phyloP scores from a whole-genome alignment of 768 basidiomycete genomes.

The Mycena rebaudengoi region DNA sequence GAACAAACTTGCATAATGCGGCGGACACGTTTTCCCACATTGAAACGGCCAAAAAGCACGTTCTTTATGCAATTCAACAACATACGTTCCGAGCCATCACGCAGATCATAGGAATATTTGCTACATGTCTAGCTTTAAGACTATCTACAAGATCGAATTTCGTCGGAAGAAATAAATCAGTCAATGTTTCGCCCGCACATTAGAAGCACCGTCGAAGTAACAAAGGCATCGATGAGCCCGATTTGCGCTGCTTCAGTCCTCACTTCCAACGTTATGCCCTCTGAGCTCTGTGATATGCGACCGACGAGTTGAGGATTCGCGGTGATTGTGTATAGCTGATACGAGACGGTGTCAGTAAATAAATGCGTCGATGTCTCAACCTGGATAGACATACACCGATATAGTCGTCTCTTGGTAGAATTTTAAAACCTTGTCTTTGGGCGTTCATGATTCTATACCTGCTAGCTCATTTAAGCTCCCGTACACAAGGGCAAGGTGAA shows the following conservation, averaged over 20 bases:
- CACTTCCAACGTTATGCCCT: constrained; percentile 15
- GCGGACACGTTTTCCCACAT: too few species aligned
- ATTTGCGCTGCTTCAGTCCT: constrained; percentile 17
- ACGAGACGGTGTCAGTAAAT: background rate
- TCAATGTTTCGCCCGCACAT: constrained; percentile 26
- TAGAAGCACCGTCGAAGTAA: constrained; percentile 17
- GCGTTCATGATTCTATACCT: constrained; percentile 20
- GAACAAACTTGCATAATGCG: too few species aligned
- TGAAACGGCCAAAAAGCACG: too few species aligned
- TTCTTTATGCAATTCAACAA: too few species aligned
- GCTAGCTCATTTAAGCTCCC: background rate
- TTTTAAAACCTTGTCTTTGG: constrained; percentile 5
- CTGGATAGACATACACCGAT: constrained; percentile 4
- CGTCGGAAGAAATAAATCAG: too few species aligned
- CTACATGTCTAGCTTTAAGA: too few species aligned
- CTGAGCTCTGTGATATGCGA: background rate
- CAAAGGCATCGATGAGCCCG: constrained; percentile 18
- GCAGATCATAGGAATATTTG: too few species aligned
- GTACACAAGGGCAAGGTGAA: background rate
- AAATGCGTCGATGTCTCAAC: background rate
- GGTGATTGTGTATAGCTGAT: constrained; percentile 15
- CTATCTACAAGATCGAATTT: too few species aligned
- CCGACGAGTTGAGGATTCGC: constrained; percentile 19
- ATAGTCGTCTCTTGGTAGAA: constrained; percentile 15
- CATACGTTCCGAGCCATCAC: too few species aligned